Base-by-base conservation (phyloP, 768 basidiomycete species). In the Agaricus subrufescens region DNA sequence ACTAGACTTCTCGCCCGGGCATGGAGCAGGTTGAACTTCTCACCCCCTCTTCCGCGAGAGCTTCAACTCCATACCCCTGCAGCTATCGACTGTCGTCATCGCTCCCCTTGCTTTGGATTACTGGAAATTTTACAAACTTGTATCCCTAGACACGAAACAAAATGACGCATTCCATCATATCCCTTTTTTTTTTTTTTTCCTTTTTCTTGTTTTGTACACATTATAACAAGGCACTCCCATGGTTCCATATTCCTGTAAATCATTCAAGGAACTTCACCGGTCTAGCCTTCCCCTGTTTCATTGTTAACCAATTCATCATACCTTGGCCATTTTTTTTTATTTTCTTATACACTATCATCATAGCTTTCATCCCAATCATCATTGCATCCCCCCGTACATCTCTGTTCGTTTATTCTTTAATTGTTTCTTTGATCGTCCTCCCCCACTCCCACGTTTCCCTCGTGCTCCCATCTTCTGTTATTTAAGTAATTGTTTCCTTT, bases 121-220 rank as follows among this genome's bases (percentile, higher is more conserved):
- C 34, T 25, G 55, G 48, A 56, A 50, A 45, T 40, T 34, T 34
- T 25, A 56, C 39, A 46, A 49, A 56, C 30, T 38, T 56, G 55
- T 56, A 56, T 56, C 47, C n/a, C 37, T 56, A 56, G 55, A 56
- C 55, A 50, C 31, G 49, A 56, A 56, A 56, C 47, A 50, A 56
- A 56, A 50, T 50, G 55, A 45, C 55, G 25, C 30, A 44, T 45
- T 56, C 48, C 43, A 56, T 56, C 27, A n/a, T 37, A 27, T 50
- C 34, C 7, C 11, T 11, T 50, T 31, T 23, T 50, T 31, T 12
- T 50, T 44, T 31, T 53, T 19, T 19, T 19, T 19, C 19, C 38
- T 44, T 31, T 53, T 42, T 42, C 40, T 47, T 37, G 52, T 44
- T 53, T 42, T 56, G 48, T 56, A 56, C 54, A 56, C 46, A 56